Percentiles rank a stretch among this genome's conserved stretches.
Conservation (phyloP, 108 stramenopile genomes). For the Asterionellopsis glacialis region DNA sequence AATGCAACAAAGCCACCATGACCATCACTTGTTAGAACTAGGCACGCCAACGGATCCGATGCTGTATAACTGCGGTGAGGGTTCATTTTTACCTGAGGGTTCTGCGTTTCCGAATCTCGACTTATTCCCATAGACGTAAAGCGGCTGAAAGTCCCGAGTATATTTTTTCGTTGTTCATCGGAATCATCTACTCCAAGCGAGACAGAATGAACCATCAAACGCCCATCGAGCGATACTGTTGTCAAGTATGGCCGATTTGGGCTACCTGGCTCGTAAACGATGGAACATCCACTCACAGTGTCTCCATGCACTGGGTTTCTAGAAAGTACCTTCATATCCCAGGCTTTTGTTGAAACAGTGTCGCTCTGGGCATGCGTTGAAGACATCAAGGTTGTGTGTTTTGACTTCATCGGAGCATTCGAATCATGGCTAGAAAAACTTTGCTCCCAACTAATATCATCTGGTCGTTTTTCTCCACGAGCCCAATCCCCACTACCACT, state of each 20-base stretch:
- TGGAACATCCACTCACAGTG: conserved; percentile 46
- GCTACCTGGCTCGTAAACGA: conserved; percentile 17
- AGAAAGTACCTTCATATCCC: conserved; percentile 54
- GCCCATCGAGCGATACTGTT: conserved; percentile 54
- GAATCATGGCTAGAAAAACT: too few species aligned
- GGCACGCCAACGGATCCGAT: conserved; percentile 57
- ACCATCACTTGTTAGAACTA: conserved; percentile 43
- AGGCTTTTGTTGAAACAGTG: conserved; percentile 20
- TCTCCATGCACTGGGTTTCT: conserved; percentile 43
- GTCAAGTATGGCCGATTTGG: conserved; percentile 30
- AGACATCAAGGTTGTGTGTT: too few species aligned
- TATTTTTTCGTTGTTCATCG: conserved; percentile 19
- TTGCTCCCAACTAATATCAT: too few species aligned
- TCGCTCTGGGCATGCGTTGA: too few species aligned
- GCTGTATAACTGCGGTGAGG: conserved; percentile 45
- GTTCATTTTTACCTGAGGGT: conserved; percentile 28
- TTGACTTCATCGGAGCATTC: too few species aligned
- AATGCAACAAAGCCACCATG: conserved; percentile 55
- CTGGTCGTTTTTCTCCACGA: too few species aligned
- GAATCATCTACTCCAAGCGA: conserved; percentile 9
- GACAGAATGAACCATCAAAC: conserved; percentile 44
- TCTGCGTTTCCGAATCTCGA: not conserved
- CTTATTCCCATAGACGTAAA: conserved; percentile 22
- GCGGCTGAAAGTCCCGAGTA: conserved; percentile 41
- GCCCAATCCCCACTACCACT: conserved; percentile 2